Evolutionary conservation across 495 filamentous ascomycete genomes (phyloP).

Genomic region (Aspergillus indologenus): DNA sequence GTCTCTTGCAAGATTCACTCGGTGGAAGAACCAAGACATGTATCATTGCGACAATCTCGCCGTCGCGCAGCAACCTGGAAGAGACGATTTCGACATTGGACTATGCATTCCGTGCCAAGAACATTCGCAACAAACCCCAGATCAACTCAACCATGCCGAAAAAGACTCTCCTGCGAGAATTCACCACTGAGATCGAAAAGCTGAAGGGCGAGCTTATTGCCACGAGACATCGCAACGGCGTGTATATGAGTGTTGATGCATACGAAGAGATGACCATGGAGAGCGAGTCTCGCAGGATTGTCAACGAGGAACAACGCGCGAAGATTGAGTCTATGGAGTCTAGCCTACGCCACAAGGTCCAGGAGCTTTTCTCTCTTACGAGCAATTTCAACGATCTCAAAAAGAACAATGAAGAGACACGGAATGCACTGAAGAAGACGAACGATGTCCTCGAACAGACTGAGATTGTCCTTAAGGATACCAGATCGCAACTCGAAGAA

Average conservation of each 20-base stretch:
- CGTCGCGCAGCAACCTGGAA: constrained; percentile 89
- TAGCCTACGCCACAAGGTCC: constrained; percentile 83
- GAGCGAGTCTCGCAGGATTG: constrained; percentile 87
- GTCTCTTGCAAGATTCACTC: constrained; percentile 91
- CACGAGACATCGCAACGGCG: constrained; percentile 88
- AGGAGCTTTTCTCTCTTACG: constrained; percentile 82
- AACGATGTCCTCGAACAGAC: constrained; percentile 80
- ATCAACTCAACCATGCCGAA: constrained; percentile 88
- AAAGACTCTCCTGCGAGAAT: constrained; percentile 84
- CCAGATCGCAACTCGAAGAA: constrained; percentile 70
- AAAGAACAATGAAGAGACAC: constrained; percentile 78
- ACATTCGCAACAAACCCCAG: constrained; percentile 97
- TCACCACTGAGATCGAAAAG: constrained; percentile 90
- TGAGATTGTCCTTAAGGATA: constrained; percentile 72
- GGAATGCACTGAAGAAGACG: constrained; percentile 67
- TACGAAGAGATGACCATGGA: constrained; percentile 86
- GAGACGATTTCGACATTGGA: constrained; percentile 97
- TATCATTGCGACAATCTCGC: constrained; percentile 95
- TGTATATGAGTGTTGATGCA: constrained; percentile 80
- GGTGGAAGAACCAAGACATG: constrained; percentile 96
- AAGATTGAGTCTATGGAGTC: constrained; percentile 90
- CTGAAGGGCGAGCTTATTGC: constrained; percentile 91
- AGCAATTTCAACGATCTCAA: constrained; percentile 80
- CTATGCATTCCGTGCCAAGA: constrained; percentile 96
- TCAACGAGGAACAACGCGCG: constrained; percentile 86